Evolutionary conservation across 1,284 basidiomycete species (phyloP).

Genomic region (Irpex rosettiformis): DNA sequence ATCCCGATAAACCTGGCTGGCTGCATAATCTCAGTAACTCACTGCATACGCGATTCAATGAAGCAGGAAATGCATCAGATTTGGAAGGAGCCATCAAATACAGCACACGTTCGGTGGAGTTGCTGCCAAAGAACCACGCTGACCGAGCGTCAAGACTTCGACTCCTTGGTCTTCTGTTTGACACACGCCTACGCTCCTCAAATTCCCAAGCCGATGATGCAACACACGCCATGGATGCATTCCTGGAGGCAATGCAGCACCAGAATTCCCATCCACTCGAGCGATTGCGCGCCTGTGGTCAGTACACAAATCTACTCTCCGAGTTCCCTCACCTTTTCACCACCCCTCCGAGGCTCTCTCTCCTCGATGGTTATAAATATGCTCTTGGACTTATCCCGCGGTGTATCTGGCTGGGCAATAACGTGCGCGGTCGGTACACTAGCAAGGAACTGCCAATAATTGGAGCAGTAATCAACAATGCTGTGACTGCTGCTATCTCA

Average conservation of each 20-base stretch:
- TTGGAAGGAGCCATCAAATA: not conserved
- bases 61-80: not conserved
- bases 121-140: not conserved
- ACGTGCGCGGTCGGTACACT: not conserved
- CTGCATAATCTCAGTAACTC: not conserved
- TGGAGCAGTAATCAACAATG: not conserved
- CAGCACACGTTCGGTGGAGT: not conserved
- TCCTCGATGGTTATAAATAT: not conserved
- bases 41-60: not conserved
- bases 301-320: not conserved
- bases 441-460: not conserved
- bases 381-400: not conserved
- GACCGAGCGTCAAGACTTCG: not conserved
- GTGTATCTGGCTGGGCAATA: not conserved
- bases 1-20: not conserved
- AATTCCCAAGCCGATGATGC: not conserved
- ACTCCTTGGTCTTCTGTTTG: not conserved
- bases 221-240: not conserved
- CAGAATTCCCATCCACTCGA: not conserved
- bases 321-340: not conserved
- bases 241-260: not conserved
- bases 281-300: not conserved
- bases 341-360: not conserved
- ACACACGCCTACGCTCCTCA: not conserved
- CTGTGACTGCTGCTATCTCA: not conserved